A percentile compares a stretch with the other conserved stretches of the same genome.
phyloP scores from a whole-genome alignment of 139 green algal genomes.

The Volvox africanus region DNA sequence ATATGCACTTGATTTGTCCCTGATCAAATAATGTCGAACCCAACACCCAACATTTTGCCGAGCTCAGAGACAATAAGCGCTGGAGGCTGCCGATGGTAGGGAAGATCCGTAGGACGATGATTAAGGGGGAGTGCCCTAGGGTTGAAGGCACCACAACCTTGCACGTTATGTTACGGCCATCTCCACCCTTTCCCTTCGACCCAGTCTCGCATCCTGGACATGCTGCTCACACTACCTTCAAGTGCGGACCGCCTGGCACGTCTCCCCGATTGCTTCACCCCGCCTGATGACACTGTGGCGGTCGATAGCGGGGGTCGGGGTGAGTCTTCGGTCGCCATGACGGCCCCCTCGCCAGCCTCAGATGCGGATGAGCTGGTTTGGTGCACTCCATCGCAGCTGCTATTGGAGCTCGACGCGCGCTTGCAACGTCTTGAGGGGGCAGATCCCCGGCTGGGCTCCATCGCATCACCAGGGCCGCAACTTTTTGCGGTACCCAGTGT shows the following conservation, averaged over 20 bases:
- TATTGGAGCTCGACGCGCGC: slow-evolving; percentile 63
- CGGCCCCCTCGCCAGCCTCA: neutral
- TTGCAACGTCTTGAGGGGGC: slow-evolving; percentile 31
- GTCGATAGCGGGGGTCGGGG: neutral
- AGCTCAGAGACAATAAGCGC: no score
- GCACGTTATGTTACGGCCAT: no score
- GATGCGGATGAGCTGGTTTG: slow-evolving; percentile 39
- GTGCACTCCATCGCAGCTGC: slow-evolving; percentile 56
- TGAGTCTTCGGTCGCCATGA: neutral
- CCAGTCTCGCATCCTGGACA: slow-evolving; percentile 64
- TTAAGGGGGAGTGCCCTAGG: no score
- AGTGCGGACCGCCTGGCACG: slow-evolving; percentile 51
- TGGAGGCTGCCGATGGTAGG: no score
- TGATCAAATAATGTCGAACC: no score
- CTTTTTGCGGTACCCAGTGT: neutral
- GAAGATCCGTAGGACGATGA: no score
- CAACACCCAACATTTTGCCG: no score
- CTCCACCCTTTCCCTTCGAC: no score
- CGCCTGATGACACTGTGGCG: slow-evolving; percentile 30
- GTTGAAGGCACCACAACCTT: no score
- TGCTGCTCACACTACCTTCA: slow-evolving; percentile 59
- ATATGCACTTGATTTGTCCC: no score
- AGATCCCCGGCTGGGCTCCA: neutral
- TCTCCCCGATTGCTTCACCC: slow-evolving; percentile 74
- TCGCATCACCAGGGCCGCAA: neutral